phyloP scores from a whole-genome alignment of 495 filamentous ascomycete species.

The Trichoderma reesei region DNA sequence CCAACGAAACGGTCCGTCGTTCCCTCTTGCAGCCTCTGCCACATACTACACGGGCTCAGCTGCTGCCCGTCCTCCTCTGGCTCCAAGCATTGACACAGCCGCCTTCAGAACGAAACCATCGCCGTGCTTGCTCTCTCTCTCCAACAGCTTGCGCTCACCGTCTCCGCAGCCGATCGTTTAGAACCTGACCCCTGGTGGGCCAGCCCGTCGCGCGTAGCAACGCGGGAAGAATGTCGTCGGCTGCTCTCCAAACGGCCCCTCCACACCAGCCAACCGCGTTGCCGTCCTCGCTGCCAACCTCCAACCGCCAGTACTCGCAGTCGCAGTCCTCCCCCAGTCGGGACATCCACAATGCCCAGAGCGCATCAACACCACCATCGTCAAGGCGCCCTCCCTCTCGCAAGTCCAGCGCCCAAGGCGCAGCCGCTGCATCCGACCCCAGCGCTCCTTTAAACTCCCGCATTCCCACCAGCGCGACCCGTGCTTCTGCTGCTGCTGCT shows the following conservation, averaged over 20 bases:
- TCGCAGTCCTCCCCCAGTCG: slow-evolving; percentile 31
- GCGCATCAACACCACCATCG: slow-evolving; percentile 28
- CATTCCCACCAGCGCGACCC: slow-evolving; percentile 28
- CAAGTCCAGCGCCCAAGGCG: slow-evolving; percentile 45
- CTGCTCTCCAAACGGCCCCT: slow-evolving; percentile 42
- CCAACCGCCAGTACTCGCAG: slow-evolving; percentile 35
- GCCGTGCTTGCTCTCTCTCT: not conserved
- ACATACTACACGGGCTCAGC: no score
- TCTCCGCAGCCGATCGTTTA: not conserved
- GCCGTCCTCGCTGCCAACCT: slow-evolving; percentile 35
- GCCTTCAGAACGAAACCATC: not conserved
- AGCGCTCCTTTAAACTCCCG: slow-evolving; percentile 56
- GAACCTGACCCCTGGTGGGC: not conserved
- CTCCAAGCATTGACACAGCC: not conserved
- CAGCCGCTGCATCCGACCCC: slow-evolving; percentile 34
- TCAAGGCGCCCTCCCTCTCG: slow-evolving; percentile 39
- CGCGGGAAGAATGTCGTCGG: slow-evolving; percentile 40
- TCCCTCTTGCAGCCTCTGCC: no score
- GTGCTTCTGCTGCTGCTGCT: slow-evolving; percentile 17
- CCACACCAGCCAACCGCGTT: slow-evolving; percentile 41
- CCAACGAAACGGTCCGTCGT: not conserved
- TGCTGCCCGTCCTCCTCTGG: no score
- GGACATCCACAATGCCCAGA: slow-evolving; percentile 35
- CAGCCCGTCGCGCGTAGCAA: not conserved
- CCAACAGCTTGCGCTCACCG: not conserved